phyloP scores from a whole-genome alignment of 2,329 filamentous ascomycete genomes.

The Exophiala viscosa region DNA sequence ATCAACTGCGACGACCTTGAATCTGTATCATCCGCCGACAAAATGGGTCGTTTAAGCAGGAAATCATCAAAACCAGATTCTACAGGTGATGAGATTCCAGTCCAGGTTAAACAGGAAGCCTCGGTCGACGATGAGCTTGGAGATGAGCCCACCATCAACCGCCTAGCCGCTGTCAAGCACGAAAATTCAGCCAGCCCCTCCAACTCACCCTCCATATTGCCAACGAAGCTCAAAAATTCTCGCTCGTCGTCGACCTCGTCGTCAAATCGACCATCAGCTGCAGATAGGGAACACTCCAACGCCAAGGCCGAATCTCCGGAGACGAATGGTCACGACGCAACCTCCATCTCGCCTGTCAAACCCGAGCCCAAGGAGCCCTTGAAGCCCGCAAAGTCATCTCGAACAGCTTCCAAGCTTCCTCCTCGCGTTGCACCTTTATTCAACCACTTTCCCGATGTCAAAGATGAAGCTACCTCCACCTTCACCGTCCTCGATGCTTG shows the following conservation, averaged over 20 bases:
- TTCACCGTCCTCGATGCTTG: slow-evolving; percentile 83
- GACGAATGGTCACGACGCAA: slow-evolving; percentile 56
- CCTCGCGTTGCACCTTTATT: slow-evolving; percentile 65
- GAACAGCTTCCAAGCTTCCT: slow-evolving; percentile 67
- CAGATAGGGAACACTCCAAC: slow-evolving; percentile 12
- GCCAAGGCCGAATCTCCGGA: slow-evolving; percentile 47
- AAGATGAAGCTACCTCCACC: slow-evolving; percentile 66
- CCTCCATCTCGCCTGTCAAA: slow-evolving; percentile 56
- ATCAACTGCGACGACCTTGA: not conserved
- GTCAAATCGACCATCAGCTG: slow-evolving; percentile 12
- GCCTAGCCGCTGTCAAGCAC: slow-evolving; percentile 24
- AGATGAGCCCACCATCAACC: slow-evolving; percentile 17
- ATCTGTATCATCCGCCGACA: slow-evolving; percentile 8
- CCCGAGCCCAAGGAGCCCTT: slow-evolving; percentile 51
- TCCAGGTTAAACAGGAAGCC: slow-evolving; percentile 25
- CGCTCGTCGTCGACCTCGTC: slow-evolving; percentile 24
- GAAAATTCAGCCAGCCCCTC: slow-evolving; percentile 20
- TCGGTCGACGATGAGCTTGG: slow-evolving; percentile 17
- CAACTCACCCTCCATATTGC: slow-evolving; percentile 18
- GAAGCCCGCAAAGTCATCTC: slow-evolving; percentile 67
- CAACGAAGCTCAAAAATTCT: slow-evolving; percentile 21
- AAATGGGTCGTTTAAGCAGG: slow-evolving; percentile 19
- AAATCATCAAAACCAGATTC: slow-evolving; percentile 9
- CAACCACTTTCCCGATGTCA: slow-evolving; percentile 71
- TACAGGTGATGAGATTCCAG: slow-evolving; percentile 18